These are phyloP conservation scores for Yarrowia galli DNA, from an alignment of 1,139 yeast species.

Conservation along the genomic window DNA sequence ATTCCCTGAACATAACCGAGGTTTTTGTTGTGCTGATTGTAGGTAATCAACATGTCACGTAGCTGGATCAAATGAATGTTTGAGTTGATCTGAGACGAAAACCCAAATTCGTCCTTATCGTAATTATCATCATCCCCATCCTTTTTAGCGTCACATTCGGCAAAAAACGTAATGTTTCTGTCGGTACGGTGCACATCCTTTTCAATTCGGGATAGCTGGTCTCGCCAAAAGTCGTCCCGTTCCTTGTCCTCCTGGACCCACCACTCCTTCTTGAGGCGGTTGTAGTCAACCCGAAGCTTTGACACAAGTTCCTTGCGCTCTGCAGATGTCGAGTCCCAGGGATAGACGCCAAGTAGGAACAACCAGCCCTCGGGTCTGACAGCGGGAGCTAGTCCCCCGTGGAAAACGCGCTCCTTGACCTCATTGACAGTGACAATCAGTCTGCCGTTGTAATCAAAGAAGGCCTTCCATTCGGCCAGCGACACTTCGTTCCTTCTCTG, in stretches of 20 bases:
- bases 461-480: constrained; percentile 80
- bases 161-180: constrained; percentile 71
- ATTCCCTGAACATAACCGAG: constrained; percentile 98
- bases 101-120: constrained; percentile 45
- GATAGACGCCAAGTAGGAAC: constrained; percentile 79
- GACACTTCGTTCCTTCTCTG: constrained; percentile 72
- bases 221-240: constrained; percentile 79
- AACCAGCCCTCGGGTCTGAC: constrained; percentile 84
- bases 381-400: constrained; percentile 76
- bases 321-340: constrained; percentile 81
- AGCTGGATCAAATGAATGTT: constrained; percentile 72
- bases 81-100: constrained; percentile 53
- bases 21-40: constrained; percentile 80
- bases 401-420: constrained; percentile 82
- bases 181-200: constrained; percentile 95
- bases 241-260: constrained; percentile 64
- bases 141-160: constrained; percentile 59
- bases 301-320: constrained; percentile 68
- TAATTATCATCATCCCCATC: constrained; percentile 63
- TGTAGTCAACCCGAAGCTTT: constrained; percentile 69
- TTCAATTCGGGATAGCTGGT: constrained; percentile 86
- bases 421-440: constrained; percentile 75
- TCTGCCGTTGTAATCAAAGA: constrained; percentile 81
- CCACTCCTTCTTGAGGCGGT: constrained; percentile 72
- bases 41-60: constrained; percentile 82